A percentile compares a stretch with the other conserved stretches of the same genome.
Evolutionary conservation across 331 rosid species (phyloP).

Genomic region (Phaseolus coccineus): DNA sequence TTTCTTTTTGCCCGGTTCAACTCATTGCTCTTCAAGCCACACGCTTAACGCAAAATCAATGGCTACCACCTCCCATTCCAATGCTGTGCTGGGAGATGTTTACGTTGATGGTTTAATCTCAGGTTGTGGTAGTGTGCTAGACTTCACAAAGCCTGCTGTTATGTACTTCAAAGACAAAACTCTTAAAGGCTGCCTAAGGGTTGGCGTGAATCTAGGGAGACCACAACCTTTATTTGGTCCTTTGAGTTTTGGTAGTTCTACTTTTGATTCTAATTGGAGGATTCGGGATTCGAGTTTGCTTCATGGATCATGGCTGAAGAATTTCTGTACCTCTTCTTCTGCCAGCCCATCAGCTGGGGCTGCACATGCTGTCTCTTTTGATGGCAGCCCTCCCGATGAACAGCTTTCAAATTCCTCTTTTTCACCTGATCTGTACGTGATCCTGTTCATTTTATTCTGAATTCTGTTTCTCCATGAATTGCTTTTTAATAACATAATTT

Average conservation of each 20-base stretch:
- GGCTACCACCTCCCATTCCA: conserved; percentile 69
- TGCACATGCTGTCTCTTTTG: conserved; percentile 50
- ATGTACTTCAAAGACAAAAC: conserved; percentile 60
- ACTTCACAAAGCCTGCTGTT: conserved; percentile 58
- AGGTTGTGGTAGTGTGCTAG: conserved; percentile 52
- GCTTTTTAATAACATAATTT: conserved; percentile 12
- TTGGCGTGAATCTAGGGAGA: conserved; percentile 3
- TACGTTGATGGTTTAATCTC: conserved; percentile 65
- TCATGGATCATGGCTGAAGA: background rate
- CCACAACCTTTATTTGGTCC: background rate
- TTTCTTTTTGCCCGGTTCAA: conserved; percentile 36
- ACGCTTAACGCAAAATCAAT: conserved; percentile 51
- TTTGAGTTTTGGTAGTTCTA: background rate
- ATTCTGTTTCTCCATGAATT: conserved; percentile 22
- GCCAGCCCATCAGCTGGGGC: background rate
- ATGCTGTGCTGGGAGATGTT: conserved; percentile 72
- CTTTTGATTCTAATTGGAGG: background rate
- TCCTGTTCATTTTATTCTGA: background rate
- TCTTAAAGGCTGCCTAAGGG: background rate
- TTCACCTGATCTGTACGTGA: background rate
- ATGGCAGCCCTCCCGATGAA: conserved; percentile 62
- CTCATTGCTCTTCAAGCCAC: conserved; percentile 35
- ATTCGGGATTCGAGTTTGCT: conserved; percentile 1
- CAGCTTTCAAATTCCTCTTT: conserved; percentile 9
- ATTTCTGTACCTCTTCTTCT: background rate